Conservation (phyloP, 179 eudicot species). For the Gypsophila paniculata region DNA sequence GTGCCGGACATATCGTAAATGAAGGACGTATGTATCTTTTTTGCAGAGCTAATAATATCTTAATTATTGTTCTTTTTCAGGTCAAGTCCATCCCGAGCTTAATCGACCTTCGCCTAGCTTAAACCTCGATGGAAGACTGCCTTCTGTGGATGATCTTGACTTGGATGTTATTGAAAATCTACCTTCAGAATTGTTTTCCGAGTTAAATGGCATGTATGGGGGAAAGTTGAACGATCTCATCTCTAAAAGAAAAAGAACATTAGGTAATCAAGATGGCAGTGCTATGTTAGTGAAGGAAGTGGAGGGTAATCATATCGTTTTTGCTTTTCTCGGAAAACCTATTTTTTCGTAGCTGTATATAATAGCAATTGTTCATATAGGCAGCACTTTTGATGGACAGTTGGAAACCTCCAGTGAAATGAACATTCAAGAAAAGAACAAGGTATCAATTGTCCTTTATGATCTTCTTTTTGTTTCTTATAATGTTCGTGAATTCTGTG, state of each 20-base stretch:
- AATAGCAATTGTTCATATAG: conserved; percentile 27
- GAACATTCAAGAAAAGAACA: conserved; percentile 17
- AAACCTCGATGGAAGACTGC: conserved; percentile 36
- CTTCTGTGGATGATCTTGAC: conserved; percentile 81
- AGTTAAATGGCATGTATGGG: conserved; percentile 68
- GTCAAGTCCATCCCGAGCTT: conserved; percentile 26
- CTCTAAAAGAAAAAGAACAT: conserved; percentile 42
- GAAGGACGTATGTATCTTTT: neutral
- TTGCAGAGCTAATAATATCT: conserved; percentile 19
- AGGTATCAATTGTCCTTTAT: conserved; percentile 32
- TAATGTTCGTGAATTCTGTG: neutral
- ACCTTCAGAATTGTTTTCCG: conserved; percentile 77
- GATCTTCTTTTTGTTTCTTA: neutral
- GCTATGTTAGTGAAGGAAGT: conserved; percentile 22
- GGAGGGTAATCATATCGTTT: conserved; percentile 33
- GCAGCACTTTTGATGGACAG: conserved; percentile 18
- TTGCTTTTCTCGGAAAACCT: neutral
- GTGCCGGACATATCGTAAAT: neutral
- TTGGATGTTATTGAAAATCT: conserved; percentile 68
- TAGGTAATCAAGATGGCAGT: conserved; percentile 18
- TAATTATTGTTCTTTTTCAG: conserved; percentile 27
- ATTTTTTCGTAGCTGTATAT: conserved; percentile 7
- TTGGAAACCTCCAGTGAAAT: conserved; percentile 19
- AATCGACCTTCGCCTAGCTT: conserved; percentile 24
- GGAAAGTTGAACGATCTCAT: conserved; percentile 62